These are phyloP conservation scores for Fraxinus sp. DNA, from an alignment of 305 asterid genomes.

Conservation along the genomic window DNA sequence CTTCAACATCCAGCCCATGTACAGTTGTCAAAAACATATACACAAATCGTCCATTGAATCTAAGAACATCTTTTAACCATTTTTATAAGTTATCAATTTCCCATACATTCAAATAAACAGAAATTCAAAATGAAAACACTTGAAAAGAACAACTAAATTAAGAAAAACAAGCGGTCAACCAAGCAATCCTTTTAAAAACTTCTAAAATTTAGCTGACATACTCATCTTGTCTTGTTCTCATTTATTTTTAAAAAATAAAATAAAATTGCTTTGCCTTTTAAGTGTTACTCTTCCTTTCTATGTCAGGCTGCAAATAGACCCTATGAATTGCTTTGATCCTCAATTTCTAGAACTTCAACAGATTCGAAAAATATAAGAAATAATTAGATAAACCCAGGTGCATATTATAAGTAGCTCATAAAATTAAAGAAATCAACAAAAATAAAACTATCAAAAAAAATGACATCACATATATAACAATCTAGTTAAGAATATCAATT, in stretches of 20 bases:
- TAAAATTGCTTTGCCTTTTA: background rate
- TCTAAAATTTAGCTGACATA: background rate
- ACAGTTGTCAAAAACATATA: background rate
- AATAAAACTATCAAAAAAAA: background rate
- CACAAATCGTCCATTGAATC: background rate
- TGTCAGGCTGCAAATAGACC: conserved; percentile 17
- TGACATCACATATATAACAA: background rate
- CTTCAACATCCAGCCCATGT: background rate
- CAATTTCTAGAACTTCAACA: conserved; percentile 10
- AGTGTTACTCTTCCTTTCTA: background rate
- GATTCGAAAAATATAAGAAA: conserved; percentile 4
- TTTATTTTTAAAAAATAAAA: background rate
- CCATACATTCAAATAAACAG: background rate
- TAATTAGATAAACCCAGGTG: conserved; percentile 16
- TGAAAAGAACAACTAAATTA: background rate
- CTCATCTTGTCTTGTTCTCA: background rate
- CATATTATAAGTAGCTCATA: conserved; percentile 1
- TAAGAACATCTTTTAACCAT: background rate
- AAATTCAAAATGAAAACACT: background rate
- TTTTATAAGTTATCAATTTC: background rate
- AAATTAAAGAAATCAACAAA: conserved; percentile 15
- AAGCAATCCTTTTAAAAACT: background rate
- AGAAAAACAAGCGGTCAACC: background rate
- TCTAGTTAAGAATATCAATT: conserved; percentile 10
- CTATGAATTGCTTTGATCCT: conserved; percentile 11